Evolutionary conservation across 495 filamentous ascomycete genomes (phyloP).

Genomic region (Penicillium ochrochloron): DNA sequence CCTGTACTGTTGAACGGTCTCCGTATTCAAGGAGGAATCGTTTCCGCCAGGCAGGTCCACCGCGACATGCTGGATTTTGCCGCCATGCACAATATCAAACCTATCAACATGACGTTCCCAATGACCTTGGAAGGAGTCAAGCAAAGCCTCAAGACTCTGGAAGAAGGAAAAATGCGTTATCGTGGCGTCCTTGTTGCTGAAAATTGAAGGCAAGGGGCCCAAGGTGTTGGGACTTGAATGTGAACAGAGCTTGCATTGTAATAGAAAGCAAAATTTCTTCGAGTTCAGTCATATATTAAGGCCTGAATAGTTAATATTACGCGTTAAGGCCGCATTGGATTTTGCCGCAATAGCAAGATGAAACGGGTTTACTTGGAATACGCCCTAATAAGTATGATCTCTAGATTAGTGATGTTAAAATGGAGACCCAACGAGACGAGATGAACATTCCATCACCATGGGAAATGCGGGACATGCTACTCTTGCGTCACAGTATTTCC

Average conservation of each 20-base stretch:
- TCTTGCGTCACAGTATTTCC: no score
- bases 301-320: no score
- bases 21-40: constrained; percentile 56
- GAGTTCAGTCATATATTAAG: not conserved
- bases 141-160: constrained; percentile 55
- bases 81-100: constrained; percentile 58
- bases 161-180: constrained; percentile 62
- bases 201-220: constrained; percentile 2
- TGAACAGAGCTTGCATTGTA: not conserved
- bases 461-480: not conserved
- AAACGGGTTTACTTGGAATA: no score
- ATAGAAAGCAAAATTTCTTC: not conserved
- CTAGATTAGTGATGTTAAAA: not conserved
- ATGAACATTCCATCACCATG: not conserved
- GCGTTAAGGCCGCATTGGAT: no score
- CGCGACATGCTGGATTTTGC: constrained; percentile 63
- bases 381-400: not conserved
- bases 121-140: constrained; percentile 58
- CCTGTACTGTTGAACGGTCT: constrained; percentile 52
- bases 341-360: no score
- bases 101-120: constrained; percentile 59
- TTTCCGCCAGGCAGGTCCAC: constrained; percentile 54
- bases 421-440: constrained; percentile 7
- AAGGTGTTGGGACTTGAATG: not conserved
- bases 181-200: constrained; percentile 53